phyloP scores from a whole-genome alignment of 129 eudicot species.

The Tagetes patula region DNA sequence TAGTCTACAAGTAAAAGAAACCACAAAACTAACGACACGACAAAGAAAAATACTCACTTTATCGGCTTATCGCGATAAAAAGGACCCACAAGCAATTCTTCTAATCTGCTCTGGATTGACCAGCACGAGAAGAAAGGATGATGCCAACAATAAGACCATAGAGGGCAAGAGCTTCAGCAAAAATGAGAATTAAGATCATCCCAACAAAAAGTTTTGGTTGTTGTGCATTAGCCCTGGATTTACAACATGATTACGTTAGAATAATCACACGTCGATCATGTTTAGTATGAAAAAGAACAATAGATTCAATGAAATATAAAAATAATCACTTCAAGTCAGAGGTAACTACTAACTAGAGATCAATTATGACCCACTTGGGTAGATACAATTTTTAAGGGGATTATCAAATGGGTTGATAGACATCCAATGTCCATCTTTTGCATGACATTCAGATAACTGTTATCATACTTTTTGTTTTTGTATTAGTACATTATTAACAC shows the following conservation, averaged over 20 bases:
- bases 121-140: slow-evolving; percentile 6
- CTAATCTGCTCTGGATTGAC: slow-evolving; percentile 7
- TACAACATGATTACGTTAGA: not conserved
- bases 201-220: slow-evolving; percentile 5
- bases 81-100: not conserved
- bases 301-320: not conserved
- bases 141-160: slow-evolving; percentile 7
- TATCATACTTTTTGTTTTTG: not conserved
- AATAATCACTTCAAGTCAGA: not conserved
- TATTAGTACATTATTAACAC: too few relatives aligned
- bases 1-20: not conserved
- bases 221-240: slow-evolving; percentile 6
- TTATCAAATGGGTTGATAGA: not conserved
- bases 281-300: not conserved
- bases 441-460: not conserved
- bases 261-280: not conserved
- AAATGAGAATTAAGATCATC: slow-evolving; percentile 1
- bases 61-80: not conserved
- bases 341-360: not conserved
- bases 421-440: not conserved
- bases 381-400: not conserved
- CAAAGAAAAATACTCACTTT: not conserved
- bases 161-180: not conserved
- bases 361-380: not conserved
- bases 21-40: not conserved